A percentile compares a stretch with the other conserved stretches of the same genome.
These are phyloP conservation scores for Polytrichum formosum DNA, from an alignment of 225 moss, liverwort and hornwort genomes.

Conservation along the genomic window DNA sequence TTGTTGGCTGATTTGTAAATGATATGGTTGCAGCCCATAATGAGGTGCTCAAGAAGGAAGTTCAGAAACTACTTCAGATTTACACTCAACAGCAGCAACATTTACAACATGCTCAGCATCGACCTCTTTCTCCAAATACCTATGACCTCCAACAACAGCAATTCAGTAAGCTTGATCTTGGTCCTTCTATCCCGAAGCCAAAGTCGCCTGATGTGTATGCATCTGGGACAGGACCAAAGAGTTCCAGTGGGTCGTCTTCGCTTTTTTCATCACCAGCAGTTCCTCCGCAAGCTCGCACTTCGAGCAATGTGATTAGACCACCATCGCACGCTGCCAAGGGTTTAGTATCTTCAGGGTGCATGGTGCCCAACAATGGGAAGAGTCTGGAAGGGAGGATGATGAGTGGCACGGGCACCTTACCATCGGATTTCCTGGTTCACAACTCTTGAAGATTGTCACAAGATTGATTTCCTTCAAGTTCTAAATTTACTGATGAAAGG, in stretches of 20 bases:
- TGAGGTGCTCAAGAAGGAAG: conserved; percentile 87
- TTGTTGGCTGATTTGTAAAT: neutral
- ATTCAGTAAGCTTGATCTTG: conserved; percentile 88
- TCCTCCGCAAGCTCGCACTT: conserved; percentile 24
- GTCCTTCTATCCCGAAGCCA: conserved; percentile 41
- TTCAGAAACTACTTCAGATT: conserved; percentile 73
- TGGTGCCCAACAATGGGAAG: conserved; percentile 37
- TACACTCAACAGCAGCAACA: conserved; percentile 82
- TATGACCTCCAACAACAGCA: conserved; percentile 90
- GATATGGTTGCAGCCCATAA: conserved; percentile 64
- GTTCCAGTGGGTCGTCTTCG: conserved; percentile 16
- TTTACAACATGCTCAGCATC: conserved; percentile 69
- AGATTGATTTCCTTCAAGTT: neutral
- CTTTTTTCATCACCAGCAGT: conserved; percentile 24
- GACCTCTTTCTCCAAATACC: conserved; percentile 53
- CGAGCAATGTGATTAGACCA: conserved; percentile 40
- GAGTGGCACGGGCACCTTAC: conserved; percentile 38
- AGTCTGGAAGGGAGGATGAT: conserved; percentile 55
- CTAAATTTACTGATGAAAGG: neutral
- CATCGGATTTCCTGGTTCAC: conserved; percentile 54
- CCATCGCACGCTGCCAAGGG: conserved; percentile 38
- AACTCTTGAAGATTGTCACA: conserved; percentile 29
- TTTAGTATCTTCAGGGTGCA: conserved; percentile 45
- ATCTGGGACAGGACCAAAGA: conserved; percentile 27
- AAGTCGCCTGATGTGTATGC: conserved; percentile 47